Conservation (phyloP, 1,284 basidiomycete genomes). For the Ceratobasidium sp. region DNA sequence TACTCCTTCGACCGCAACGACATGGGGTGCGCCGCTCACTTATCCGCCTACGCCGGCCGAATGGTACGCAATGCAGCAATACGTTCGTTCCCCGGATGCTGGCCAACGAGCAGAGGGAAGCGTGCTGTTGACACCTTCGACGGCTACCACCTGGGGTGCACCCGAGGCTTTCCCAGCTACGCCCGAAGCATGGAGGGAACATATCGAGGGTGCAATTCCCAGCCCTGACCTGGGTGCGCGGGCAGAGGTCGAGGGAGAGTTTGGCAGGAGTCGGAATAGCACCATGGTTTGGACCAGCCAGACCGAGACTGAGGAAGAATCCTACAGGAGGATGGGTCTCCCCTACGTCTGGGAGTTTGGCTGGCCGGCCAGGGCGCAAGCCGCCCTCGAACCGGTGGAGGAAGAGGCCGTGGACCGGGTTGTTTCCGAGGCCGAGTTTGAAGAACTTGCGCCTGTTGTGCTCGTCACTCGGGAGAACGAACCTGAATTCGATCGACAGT, state of each 20-base stretch:
- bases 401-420: not conserved
- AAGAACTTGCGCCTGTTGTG: not conserved
- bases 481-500: not conserved
- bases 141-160: conserved; percentile 60
- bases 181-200: conserved; percentile 6
- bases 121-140: conserved; percentile 45
- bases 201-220: not conserved
- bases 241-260: not conserved
- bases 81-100: conserved; percentile 56
- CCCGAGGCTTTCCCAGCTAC: conserved; percentile 43
- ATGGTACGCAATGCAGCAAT: conserved; percentile 49
- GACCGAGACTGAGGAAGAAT: conserved; percentile 28
- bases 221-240: conserved; percentile 10
- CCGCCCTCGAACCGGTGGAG: not conserved
- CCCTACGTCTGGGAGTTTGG: conserved; percentile 16
- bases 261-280: conserved; percentile 13
- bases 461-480: not conserved
- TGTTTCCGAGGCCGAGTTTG: not conserved
- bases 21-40: conserved; percentile 44
- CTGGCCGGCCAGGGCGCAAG: not conserved
- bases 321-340: conserved; percentile 21
- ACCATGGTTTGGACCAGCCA: conserved; percentile 11
- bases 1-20: conserved; percentile 54
- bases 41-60: conserved; percentile 39
- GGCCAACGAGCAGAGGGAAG: conserved; percentile 51